A percentile compares a stretch with the other conserved stretches of the same genome.
phyloP scores from a whole-genome alignment of 768 basidiomycete genomes.

The Mycena vulgaris region DNA sequence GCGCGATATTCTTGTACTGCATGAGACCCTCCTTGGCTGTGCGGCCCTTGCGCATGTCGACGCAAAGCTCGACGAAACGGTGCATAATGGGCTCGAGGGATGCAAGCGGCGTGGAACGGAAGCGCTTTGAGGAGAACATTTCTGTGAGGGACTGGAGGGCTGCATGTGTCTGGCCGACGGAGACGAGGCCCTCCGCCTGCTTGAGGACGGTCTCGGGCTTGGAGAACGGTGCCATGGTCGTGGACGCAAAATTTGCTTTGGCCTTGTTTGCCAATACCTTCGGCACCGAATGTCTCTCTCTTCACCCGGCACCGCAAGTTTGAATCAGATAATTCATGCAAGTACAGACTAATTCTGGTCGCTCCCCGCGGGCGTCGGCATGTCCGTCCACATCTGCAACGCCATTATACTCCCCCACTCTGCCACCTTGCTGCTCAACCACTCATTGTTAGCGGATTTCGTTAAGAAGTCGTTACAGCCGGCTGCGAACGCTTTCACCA shows the following conservation, averaged over 20 bases:
- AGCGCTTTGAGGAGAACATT: conserved; percentile 94
- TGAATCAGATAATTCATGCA: too few species aligned
- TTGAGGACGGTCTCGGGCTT: conserved; percentile 94
- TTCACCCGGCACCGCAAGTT: too few species aligned
- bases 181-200: conserved; percentile 94
- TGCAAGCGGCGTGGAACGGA: conserved; percentile 90
- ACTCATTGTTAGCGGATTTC: conserved; percentile 94
- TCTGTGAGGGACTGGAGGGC: conserved; percentile 93
- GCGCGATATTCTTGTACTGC: conserved; percentile 98
- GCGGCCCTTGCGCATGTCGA: conserved; percentile 93
- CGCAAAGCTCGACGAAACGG: conserved; percentile 96
- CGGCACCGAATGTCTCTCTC: too few species aligned
- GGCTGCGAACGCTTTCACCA: conserved; percentile 97
- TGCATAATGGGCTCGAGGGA: conserved; percentile 96
- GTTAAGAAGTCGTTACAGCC: conserved; percentile 99
- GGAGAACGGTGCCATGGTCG: conserved; percentile 86
- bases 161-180: conserved; percentile 91
- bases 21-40: conserved; percentile 96
- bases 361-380: too few species aligned
- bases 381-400: conserved; percentile 92
- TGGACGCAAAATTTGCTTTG: conserved; percentile 16
- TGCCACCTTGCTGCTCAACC: conserved; percentile 98
- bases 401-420: conserved; percentile 99
- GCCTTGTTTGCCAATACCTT: not conserved
- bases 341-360: too few species aligned